Base-by-base conservation (phyloP, 345 rosid species). In the Physaria fendleri region DNA sequence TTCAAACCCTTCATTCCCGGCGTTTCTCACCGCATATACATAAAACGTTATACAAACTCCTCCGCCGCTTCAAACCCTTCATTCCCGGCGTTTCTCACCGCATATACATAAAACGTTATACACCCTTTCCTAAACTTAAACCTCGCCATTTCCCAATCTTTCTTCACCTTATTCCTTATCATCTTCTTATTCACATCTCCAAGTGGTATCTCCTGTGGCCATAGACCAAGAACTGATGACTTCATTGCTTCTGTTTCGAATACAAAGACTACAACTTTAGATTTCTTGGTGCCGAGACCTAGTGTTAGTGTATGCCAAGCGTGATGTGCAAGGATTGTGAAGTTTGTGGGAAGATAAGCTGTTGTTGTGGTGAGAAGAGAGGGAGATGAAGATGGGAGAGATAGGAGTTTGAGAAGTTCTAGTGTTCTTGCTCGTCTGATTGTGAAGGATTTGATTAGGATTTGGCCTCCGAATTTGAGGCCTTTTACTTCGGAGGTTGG, bases 291-390 rank as follows among this genome's bases (percentile, higher is more conserved):
- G 5, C 99, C 97, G 0, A 93, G 78, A 2, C 99, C 99, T 12
- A 93, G 85, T 2, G 97, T 89, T 0, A 93, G 71, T 12, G 99
- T 93, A 37, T 93, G 97, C 99, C 95, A 93, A 4, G 99, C 99
- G 41, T 83, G 97, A 75, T 93, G 97, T 2, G 99, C 95, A 17
- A 93, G 64, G 76, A 88, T 84, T 0, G 95, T 89, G 94, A 93
- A 93, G 72, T 87, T 89, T 6, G 97, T 93, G 0, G 99, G 97
- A 38, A 93, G 47, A 65, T 79, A 93, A 25, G 91, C 94, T 8
- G 95, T 74, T 8, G 95, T 74, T 3, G 95, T 83, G 2, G 99
- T 83, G 16, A 91, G 81, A 62, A 88, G 83, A 4, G 86, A 81
- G 7, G 68, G 71, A 0, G 72, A 77, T 25, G 83, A 45, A 10